phyloP scores from a whole-genome alignment of 331 rosid genomes.

The Dryas integrifolia region DNA sequence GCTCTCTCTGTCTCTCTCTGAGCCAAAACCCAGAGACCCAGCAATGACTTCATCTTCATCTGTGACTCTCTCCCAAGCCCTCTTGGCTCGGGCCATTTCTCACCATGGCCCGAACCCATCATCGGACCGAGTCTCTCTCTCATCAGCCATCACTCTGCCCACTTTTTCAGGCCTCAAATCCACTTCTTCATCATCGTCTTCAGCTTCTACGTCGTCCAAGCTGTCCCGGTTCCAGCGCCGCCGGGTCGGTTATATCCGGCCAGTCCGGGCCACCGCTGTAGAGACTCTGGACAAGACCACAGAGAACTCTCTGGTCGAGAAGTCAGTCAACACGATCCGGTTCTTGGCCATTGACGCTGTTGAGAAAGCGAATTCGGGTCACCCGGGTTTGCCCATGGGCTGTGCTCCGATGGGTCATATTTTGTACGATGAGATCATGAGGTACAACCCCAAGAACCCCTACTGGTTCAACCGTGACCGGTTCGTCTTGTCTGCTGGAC shows the following conservation, averaged over 20 bases:
- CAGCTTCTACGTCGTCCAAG: conserved; percentile 15
- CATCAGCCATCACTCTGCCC: conserved; percentile 45
- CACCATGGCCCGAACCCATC: conserved; percentile 42
- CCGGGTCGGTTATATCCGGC: conserved; percentile 20
- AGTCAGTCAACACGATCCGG: conserved; percentile 91
- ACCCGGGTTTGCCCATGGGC: conserved; percentile 97
- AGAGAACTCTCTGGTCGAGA: conserved; percentile 62
- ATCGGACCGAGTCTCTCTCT: conserved; percentile 46
- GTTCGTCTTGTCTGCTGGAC: conserved; percentile 89
- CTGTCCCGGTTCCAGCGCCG: conserved; percentile 22
- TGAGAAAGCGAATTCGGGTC: conserved; percentile 94
- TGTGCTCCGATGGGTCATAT: conserved; percentile 97
- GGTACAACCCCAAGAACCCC: conserved; percentile 87
- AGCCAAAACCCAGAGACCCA: conserved; percentile 14
- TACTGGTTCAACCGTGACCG: conserved; percentile 95
- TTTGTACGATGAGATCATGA: conserved; percentile 83
- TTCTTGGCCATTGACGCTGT: conserved; percentile 81
- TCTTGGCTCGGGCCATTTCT: conserved; percentile 50
- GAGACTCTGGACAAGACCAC: conserved; percentile 56
- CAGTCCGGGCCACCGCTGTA: conserved; percentile 41
- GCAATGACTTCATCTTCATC: conserved; percentile 73
- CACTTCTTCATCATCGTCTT: conserved; percentile 15
- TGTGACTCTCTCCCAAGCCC: conserved; percentile 67
- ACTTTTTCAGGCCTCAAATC: conserved; percentile 54
- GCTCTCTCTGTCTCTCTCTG: conserved; percentile 15